Base-by-base conservation (phyloP, 805 yeast species). In the Candida vartiovaarae region DNA sequence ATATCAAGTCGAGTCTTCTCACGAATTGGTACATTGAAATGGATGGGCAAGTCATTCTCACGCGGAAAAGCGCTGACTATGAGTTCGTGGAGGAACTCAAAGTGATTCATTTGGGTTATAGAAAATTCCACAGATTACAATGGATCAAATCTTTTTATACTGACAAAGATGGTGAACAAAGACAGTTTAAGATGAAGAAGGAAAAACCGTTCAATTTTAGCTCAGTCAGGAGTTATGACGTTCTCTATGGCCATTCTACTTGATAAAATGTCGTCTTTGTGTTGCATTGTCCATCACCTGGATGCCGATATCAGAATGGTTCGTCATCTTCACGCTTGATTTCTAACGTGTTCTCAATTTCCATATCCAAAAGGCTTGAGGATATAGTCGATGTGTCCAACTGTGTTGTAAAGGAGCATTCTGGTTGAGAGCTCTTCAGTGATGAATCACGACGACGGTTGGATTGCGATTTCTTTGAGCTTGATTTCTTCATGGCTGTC, bases 131-230 rank as follows among this genome's bases (percentile, higher is more conserved):
- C 54, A 80, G 83, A 56, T 64, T 90, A 43, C 71, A 75, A 41
- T 89, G 97, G 97, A 57, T 72, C 5, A 65, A 64, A 25, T 84
- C 83, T 51, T 78, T 75, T 50, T 80, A 78, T 10, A 62, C 75
- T 30, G 71, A 82, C 52, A 71, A 73, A 52, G 78, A 80, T 27
- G 74, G 78, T 9, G 78, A 72, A 38, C 70, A 73, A 8, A 76
- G 76, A 41, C 68, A 66, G 34, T 76, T 87, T 53, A 70, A 78
- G 4, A 61, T 84, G 46, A 71, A 67, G 32, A 84, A 85, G 51
- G 97, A 90, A 58, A 83, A 82, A 53, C 80, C 89, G 9, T 90
- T 86, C 63, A 77, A 74, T 53, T 90, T 88, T 57, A 80, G 84
- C 47, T 66, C 84, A 39, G 91, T 83, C 2, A 68, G 50, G 48